A percentile compares a stretch with the other conserved stretches of the same genome.
phyloP scores from a whole-genome alignment of 805 yeast genomes.

The Ogataea kodamae region DNA sequence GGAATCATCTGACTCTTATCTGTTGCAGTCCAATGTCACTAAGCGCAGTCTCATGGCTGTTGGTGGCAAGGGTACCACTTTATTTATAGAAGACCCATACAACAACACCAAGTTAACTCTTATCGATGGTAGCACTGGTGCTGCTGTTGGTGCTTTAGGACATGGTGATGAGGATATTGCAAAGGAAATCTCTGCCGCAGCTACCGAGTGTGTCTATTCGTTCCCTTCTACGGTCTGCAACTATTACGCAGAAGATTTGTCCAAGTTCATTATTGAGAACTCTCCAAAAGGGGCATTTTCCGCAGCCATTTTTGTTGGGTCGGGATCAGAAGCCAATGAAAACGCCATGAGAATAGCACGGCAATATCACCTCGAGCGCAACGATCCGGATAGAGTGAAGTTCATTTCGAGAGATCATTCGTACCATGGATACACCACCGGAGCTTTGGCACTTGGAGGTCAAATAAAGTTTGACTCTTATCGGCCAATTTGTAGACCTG shows the following conservation, averaged over 20 bases:
- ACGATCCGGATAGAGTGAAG: slow-evolving; percentile 39
- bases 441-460: slow-evolving; percentile 42
- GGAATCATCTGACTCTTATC: slow-evolving; percentile 25
- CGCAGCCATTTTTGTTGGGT: slow-evolving; percentile 51
- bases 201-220: slow-evolving; percentile 36
- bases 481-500: slow-evolving; percentile 23
- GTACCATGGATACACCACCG: slow-evolving; percentile 50
- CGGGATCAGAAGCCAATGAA: slow-evolving; percentile 80
- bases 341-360: slow-evolving; percentile 71
- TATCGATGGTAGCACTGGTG: slow-evolving; percentile 48
- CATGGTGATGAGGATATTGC: slow-evolving; percentile 40
- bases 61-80: slow-evolving; percentile 38
- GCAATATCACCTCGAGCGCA: slow-evolving; percentile 44
- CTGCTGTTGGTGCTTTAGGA: slow-evolving; percentile 50
- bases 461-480: slow-evolving; percentile 35
- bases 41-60: slow-evolving; percentile 35
- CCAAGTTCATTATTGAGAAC: slow-evolving; percentile 40
- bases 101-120: slow-evolving; percentile 36
- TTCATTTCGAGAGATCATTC: slow-evolving; percentile 43
- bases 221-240: slow-evolving; percentile 35
- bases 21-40: slow-evolving; percentile 40
- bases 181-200: slow-evolving; percentile 38
- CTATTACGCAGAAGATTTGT: slow-evolving; percentile 40
- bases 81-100: slow-evolving; percentile 40
- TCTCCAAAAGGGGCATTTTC: slow-evolving; percentile 39